These are phyloP conservation scores for Anaeramoeba ignava DNA, from an alignment of 78 protist genomes.

Conservation along the genomic window DNA sequence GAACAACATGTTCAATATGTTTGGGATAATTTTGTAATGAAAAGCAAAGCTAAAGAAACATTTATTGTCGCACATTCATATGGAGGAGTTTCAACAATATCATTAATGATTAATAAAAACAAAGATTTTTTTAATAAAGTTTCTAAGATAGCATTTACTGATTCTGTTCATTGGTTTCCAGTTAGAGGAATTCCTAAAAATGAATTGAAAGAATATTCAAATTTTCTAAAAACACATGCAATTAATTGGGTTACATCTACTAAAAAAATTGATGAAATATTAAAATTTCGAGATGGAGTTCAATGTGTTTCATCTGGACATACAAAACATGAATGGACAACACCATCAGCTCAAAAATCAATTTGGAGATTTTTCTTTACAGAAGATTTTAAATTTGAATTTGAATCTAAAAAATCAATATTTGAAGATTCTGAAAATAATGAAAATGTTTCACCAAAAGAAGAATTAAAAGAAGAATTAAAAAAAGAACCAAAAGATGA, in stretches of 20 bases:
- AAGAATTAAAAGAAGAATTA: too few species aligned
- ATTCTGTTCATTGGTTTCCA: neutral
- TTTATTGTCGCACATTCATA: neutral
- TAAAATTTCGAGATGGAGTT: neutral
- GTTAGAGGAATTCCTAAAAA: too few species aligned
- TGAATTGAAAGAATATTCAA: neutral
- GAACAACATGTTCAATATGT: neutral
- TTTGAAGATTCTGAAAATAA: too few species aligned
- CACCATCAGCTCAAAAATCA: neutral
- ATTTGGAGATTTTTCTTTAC: neutral
- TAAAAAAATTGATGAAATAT: neutral
- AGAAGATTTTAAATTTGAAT: too few species aligned
- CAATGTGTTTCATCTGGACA: neutral
- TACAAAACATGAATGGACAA: neutral
- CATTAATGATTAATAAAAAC: neutral
- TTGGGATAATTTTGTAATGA: neutral
- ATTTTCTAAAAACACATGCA: neutral
- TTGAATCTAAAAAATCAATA: too few species aligned
- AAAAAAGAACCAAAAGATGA: too few species aligned
- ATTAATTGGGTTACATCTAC: neutral
- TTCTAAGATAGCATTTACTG: neutral
- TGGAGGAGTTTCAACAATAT: neutral
- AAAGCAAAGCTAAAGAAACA: neutral
- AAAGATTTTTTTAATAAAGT: neutral
- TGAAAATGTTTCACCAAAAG: too few species aligned